A percentile compares a stretch with the other conserved stretches of the same genome.
phyloP scores from a whole-genome alignment of 257 asterid species.

The Phtheirospermum japonicum region DNA sequence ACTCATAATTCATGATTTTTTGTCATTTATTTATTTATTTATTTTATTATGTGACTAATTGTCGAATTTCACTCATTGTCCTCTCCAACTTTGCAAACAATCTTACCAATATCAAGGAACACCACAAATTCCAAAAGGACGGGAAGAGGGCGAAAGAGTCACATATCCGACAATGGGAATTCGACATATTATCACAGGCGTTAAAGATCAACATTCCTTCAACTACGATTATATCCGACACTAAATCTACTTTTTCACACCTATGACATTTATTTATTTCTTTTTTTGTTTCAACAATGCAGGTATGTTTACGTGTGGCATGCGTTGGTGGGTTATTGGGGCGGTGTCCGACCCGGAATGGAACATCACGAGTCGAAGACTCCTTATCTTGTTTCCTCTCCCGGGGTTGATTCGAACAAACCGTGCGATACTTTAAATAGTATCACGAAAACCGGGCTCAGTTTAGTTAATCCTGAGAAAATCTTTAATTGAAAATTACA shows the following conservation, averaged over 20 bases:
- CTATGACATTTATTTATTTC: too few species aligned
- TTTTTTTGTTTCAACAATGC: too few species aligned
- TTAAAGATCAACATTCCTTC: slow-evolving; percentile 57
- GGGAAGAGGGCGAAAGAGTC: slow-evolving; percentile 67
- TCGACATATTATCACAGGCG: slow-evolving; percentile 53
- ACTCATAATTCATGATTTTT: too few species aligned
- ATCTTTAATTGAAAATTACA: slow-evolving; percentile 52
- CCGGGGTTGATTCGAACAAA: slow-evolving; percentile 64
- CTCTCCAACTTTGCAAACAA: slow-evolving; percentile 76
- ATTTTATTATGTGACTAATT: neutral
- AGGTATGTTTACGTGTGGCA: too few species aligned
- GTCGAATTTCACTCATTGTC: slow-evolving; percentile 3
- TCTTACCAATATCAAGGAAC: slow-evolving; percentile 73
- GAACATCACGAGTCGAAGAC: slow-evolving; percentile 71
- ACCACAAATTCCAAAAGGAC: slow-evolving; percentile 77
- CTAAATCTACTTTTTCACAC: too few species aligned
- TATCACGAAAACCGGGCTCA: slow-evolving; percentile 67
- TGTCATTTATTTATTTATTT: too few species aligned
- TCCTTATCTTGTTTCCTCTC: slow-evolving; percentile 67
- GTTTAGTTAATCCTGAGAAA: slow-evolving; percentile 84
- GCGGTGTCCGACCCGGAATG: slow-evolving; percentile 69
- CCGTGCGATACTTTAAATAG: slow-evolving; percentile 58
- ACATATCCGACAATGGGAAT: slow-evolving; percentile 77
- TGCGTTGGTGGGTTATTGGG: slow-evolving; percentile 88
- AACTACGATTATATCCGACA: slow-evolving; percentile 46